Evolutionary conservation across 805 yeast species (phyloP).

Genomic region (Candida mattraensis): DNA sequence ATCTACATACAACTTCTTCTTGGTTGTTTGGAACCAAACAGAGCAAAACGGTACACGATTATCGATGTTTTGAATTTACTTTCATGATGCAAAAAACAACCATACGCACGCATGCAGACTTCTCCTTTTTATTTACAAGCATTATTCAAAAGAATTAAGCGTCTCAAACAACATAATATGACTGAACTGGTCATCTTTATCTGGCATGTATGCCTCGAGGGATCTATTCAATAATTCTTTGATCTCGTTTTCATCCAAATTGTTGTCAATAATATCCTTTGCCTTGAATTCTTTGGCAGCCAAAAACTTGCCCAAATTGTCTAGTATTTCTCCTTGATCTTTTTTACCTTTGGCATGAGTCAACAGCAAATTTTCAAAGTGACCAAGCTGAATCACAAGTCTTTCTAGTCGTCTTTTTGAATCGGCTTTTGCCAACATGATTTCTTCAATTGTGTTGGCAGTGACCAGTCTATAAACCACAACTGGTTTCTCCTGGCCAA

Average conservation of each 20-base stretch:
- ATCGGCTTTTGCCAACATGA: constrained; percentile 74
- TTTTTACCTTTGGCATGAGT: constrained; percentile 13
- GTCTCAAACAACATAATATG: constrained; percentile 40
- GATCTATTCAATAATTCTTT: constrained; percentile 51
- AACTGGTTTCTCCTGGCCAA: constrained; percentile 87
- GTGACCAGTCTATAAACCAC: constrained; percentile 76
- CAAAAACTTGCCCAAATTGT: constrained; percentile 42
- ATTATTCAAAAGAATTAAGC: constrained; percentile 30
- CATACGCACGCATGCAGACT: too few relatives aligned
- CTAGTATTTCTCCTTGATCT: constrained; percentile 17
- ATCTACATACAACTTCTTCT: constrained; percentile 34
- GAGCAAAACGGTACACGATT: constrained; percentile 33
- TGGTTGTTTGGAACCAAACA: constrained; percentile 55
- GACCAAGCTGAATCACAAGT: constrained; percentile 68
- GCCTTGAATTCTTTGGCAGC: constrained; percentile 35
- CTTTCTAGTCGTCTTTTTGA: constrained; percentile 78
- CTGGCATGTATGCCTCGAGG: constrained; percentile 37
- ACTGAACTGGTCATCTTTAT: constrained; percentile 5
- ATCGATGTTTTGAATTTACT: constrained; percentile 6
- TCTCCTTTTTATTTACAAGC: too few relatives aligned
- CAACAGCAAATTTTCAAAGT: constrained; percentile 42
- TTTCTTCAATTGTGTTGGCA: constrained; percentile 79
- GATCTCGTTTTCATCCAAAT: constrained; percentile 43
- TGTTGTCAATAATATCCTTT: constrained; percentile 24
- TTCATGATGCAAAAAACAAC: background rate